These are phyloP conservation scores for Colletotrichum sp. DNA, from an alignment of 2,329 filamentous ascomycete species.

Conservation along the genomic window DNA sequence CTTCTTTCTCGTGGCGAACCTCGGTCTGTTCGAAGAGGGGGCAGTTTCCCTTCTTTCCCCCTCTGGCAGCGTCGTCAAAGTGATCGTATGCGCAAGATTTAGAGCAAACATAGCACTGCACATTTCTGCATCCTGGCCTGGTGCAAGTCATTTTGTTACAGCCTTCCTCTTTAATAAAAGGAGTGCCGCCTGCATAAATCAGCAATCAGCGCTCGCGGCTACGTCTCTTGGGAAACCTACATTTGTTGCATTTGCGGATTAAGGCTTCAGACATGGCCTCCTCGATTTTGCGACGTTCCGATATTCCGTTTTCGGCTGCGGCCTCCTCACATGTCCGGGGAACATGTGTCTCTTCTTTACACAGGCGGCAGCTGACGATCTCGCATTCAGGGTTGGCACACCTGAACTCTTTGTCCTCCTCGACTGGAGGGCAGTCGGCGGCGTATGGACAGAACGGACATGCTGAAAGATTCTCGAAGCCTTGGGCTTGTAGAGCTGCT, in stretches of 20 bases:
- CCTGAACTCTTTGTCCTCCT: constrained; percentile 73
- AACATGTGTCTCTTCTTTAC: constrained; percentile 71
- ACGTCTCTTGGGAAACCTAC: constrained; percentile 33
- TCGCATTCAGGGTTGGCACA: constrained; percentile 72
- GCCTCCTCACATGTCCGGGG: constrained; percentile 75
- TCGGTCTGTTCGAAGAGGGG: constrained; percentile 70
- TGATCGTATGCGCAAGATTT: constrained; percentile 71
- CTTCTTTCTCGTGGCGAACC: constrained; percentile 66
- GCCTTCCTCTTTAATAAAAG: constrained; percentile 78
- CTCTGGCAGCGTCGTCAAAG: constrained; percentile 61
- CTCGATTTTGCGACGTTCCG: constrained; percentile 72
- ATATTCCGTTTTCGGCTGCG: constrained; percentile 62
- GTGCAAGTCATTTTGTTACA: constrained; percentile 86
- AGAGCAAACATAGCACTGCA: constrained; percentile 76
- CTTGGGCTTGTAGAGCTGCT: constrained; percentile 70
- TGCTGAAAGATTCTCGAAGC: constrained; percentile 72
- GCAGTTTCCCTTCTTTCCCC: constrained; percentile 61
- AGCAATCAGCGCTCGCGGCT: background rate
- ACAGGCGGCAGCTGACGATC: constrained; percentile 70
- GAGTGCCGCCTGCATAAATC: constrained; percentile 56
- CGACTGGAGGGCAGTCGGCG: constrained; percentile 71
- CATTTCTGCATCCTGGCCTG: constrained; percentile 52
- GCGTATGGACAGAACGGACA: constrained; percentile 87
- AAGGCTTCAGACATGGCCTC: constrained; percentile 85
- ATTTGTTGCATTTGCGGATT: constrained; percentile 76